phyloP scores from a whole-genome alignment of 805 yeast genomes.

The Priceomyces fermenticarens region DNA sequence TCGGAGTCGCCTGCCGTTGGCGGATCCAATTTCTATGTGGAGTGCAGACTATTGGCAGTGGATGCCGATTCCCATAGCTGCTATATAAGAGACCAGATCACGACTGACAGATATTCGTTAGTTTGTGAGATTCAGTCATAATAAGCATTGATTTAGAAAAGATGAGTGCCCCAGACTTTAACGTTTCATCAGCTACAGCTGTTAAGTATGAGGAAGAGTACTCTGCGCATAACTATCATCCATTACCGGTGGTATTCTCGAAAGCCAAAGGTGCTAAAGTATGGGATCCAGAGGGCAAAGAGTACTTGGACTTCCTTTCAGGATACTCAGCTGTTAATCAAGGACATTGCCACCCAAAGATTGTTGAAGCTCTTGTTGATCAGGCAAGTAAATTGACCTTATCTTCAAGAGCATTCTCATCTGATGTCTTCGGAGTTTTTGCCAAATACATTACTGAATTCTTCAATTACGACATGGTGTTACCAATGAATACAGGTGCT shows the following conservation, averaged over 20 bases:
- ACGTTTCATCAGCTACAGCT: constrained; percentile 64
- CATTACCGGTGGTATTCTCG: constrained; percentile 90
- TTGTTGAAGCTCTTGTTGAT: constrained; percentile 76
- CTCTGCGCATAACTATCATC: constrained; percentile 97
- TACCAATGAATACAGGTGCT: constrained; percentile 99
- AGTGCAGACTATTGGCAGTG: constrained; percentile 15
- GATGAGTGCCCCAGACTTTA: constrained; percentile 33
- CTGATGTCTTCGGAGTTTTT: constrained; percentile 80
- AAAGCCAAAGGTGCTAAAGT: constrained; percentile 88
- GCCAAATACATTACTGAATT: constrained; percentile 87
- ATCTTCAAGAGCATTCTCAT: constrained; percentile 89
- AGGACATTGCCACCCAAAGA: constrained; percentile 97
- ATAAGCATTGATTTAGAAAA: constrained; percentile 3
- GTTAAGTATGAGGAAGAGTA: constrained; percentile 67
- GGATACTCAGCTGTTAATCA: constrained; percentile 98
- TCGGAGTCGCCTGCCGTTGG: constrained; percentile 4
- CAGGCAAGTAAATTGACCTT: constrained; percentile 84
- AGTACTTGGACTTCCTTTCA: constrained; percentile 86
- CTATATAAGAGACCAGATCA: constrained; percentile 4
- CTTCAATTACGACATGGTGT: constrained; percentile 86
- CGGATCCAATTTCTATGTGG: neutral
- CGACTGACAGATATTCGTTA: neutral
- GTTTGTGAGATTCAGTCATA: too few species aligned
- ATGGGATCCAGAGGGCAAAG: constrained; percentile 97
- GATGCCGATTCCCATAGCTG: constrained; percentile 9